phyloP scores from a whole-genome alignment of 306 rosid species.

The Hippophae gyantsensis region DNA sequence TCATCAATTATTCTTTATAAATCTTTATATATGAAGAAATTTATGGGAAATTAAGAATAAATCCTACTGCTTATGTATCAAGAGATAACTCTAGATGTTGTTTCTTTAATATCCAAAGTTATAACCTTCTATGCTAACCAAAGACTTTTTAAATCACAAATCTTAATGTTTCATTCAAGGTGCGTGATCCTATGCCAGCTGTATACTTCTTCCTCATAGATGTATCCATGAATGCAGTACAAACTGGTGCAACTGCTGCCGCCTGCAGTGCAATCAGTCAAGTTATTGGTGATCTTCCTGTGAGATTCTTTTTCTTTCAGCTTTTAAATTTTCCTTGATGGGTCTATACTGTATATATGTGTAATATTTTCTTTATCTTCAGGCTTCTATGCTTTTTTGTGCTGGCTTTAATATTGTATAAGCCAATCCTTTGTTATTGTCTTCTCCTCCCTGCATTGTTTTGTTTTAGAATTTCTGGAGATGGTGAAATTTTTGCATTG shows the following conservation, averaged over 20 bases:
- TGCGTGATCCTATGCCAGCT: slow-evolving; percentile 98
- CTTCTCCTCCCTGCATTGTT: neutral
- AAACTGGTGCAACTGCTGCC: slow-evolving; percentile 99
- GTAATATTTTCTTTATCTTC: neutral
- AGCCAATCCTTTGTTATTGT: neutral
- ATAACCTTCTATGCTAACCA: too few species aligned
- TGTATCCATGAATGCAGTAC: slow-evolving; percentile 92
- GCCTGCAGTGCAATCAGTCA: slow-evolving; percentile 96
- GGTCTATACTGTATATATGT: neutral
- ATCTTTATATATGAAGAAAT: too few species aligned
- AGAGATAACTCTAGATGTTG: too few species aligned
- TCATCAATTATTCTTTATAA: too few species aligned
- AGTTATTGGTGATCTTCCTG: slow-evolving; percentile 90
- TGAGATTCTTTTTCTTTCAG: slow-evolving; percentile 40
- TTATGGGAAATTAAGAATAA: too few species aligned
- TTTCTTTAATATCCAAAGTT: too few species aligned
- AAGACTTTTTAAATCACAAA: too few species aligned
- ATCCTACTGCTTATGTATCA: too few species aligned
- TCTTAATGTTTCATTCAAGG: slow-evolving; percentile 25
- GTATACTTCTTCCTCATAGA: slow-evolving; percentile 89
- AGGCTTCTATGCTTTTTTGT: neutral
- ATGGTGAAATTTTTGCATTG: neutral
- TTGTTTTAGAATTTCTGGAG: neutral
- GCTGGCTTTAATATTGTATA: neutral
- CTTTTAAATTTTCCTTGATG: neutral